Conservation (phyloP, 1,284 basidiomycete genomes). For the Phellinidium pouzarii region DNA sequence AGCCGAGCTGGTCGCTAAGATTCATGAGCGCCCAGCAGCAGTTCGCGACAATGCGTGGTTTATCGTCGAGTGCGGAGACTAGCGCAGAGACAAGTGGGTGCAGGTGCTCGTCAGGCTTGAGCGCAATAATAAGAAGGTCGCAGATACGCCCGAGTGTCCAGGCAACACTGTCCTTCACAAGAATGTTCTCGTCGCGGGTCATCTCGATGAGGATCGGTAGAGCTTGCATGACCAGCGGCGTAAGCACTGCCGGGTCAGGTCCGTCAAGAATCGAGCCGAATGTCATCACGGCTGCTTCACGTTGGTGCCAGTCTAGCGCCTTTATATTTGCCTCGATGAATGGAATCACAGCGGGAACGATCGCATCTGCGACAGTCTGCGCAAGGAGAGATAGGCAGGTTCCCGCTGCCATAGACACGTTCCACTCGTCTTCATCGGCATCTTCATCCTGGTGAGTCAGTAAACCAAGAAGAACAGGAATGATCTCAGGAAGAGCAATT, state of each 20-base stretch:
- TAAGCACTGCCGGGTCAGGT: conserved; percentile 81
- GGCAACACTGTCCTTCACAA: conserved; percentile 95
- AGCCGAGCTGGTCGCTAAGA: conserved; percentile 77
- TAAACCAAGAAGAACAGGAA: conserved; percentile 86
- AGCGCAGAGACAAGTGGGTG: conserved; percentile 81
- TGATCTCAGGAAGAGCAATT: conserved; percentile 89
- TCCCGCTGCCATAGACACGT: conserved; percentile 95
- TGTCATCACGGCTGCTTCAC: conserved; percentile 97
- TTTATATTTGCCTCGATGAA: conserved; percentile 98
- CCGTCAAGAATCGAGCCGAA: conserved; percentile 98
- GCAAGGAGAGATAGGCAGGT: conserved; percentile 89
- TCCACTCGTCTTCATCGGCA: conserved; percentile 99
- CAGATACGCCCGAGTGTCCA: conserved; percentile 98
- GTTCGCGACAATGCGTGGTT: conserved; percentile 84
- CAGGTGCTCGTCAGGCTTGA: conserved; percentile 88
- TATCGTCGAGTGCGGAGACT: conserved; percentile 77
- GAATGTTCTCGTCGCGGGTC: conserved; percentile 82
- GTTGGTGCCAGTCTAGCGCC: conserved; percentile 85
- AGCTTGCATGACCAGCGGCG: conserved; percentile 90
- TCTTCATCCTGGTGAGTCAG: conserved; percentile 95
- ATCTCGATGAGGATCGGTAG: conserved; percentile 92
- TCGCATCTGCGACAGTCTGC: conserved; percentile 83
- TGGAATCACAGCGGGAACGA: conserved; percentile 91
- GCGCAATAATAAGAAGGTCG: conserved; percentile 80
- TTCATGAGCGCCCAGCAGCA: conserved; percentile 98